These are phyloP conservation scores for Cryptococcus hybrid DNA, from an alignment of 1,284 basidiomycete species.

Conservation along the genomic window DNA sequence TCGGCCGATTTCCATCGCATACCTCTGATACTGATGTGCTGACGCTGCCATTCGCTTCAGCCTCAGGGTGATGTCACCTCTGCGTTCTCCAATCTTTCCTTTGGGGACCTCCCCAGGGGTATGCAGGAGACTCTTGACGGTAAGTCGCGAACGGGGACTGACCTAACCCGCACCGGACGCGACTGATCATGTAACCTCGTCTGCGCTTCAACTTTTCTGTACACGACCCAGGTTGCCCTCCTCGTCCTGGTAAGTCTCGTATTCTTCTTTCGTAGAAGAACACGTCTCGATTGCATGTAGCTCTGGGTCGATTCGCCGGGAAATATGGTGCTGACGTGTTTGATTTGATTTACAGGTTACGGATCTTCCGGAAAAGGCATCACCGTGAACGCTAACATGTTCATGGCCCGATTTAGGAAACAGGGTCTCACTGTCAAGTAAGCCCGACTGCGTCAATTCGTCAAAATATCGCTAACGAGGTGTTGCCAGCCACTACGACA, in stretches of 20 bases:
- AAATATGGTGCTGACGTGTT: no score
- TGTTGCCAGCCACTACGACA: slow-evolving; percentile 40
- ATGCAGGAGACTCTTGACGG: slow-evolving; percentile 19
- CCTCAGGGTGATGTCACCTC: slow-evolving; percentile 3
- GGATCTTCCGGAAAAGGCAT: slow-evolving; percentile 37
- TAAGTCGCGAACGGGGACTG: no score
- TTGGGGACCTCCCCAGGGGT: slow-evolving; percentile 1
- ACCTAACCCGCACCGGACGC: not conserved
- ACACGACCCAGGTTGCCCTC: slow-evolving; percentile 10
- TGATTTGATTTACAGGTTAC: slow-evolving; percentile 19
- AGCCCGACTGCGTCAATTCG: not conserved
- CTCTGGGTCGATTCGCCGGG: no score
- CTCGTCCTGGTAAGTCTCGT: slow-evolving; percentile 14
- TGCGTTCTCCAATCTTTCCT: slow-evolving; percentile 1
- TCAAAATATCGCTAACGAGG: not conserved
- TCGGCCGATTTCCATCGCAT: no score
- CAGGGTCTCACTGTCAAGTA: slow-evolving; percentile 31
- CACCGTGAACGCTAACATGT: slow-evolving; percentile 46
- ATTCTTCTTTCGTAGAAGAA: not conserved
- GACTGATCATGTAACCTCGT: not conserved
- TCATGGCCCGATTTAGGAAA: slow-evolving; percentile 32
- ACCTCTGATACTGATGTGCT: not conserved
- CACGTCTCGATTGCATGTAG: not conserved
- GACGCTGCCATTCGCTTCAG: not conserved
- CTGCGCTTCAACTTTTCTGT: not conserved